A percentile compares a stretch with the other conserved stretches of the same genome.
phyloP scores from a whole-genome alignment of 129 eudicot genomes.

The Centaurea solstitialis region DNA sequence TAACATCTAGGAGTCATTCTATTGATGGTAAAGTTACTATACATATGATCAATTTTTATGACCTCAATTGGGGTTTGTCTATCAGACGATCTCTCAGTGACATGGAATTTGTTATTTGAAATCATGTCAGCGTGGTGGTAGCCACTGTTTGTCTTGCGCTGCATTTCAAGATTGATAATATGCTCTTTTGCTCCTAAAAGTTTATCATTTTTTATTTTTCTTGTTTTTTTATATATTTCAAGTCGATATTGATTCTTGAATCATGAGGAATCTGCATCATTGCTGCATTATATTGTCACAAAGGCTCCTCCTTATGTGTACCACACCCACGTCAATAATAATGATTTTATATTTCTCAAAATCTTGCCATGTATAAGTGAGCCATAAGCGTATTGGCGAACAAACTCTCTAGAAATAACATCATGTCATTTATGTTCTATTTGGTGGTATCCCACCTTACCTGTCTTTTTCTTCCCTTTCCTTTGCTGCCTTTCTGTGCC shows the following conservation, averaged over 20 bases:
- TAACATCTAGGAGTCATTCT: background rate
- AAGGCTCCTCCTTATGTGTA: background rate
- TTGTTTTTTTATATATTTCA: background rate
- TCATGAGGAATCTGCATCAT: conserved; percentile 7
- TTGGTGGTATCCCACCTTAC: background rate
- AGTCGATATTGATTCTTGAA: conserved; percentile 13
- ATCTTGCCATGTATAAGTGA: background rate
- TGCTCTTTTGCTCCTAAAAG: background rate
- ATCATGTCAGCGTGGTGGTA: conserved; percentile 2
- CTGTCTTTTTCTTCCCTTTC: background rate
- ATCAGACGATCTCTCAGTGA: background rate
- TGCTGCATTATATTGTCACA: background rate
- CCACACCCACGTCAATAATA: background rate
- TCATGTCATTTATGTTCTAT: background rate
- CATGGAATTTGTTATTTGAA: background rate
- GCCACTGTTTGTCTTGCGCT: conserved; percentile 3
- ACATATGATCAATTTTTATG: background rate
- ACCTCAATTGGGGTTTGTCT: background rate
- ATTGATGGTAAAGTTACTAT: background rate
- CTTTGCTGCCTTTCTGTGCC: background rate
- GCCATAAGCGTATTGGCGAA: background rate
- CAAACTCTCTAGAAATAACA: conserved; percentile 1
- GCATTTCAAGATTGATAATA: background rate
- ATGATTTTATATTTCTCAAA: background rate
- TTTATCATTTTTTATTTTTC: background rate